These are phyloP conservation scores for Dioszegia aurantiaca DNA, from an alignment of 768 basidiomycete species.

Conservation along the genomic window DNA sequence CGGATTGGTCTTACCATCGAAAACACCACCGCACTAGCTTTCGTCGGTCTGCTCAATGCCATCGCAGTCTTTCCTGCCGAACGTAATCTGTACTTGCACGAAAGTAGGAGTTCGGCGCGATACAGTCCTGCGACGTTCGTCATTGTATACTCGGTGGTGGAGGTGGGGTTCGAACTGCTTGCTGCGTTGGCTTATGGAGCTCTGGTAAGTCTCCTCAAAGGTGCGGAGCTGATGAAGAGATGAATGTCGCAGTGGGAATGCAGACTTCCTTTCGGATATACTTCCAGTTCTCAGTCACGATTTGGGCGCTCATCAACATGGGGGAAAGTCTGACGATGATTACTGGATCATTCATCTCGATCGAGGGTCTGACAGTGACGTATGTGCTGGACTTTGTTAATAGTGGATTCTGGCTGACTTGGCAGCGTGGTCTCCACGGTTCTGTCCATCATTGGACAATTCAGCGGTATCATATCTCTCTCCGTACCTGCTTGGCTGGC, in stretches of 20 bases:
- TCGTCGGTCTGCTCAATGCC: conserved; percentile 53
- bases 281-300: conserved; percentile 51
- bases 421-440: conserved; percentile 42
- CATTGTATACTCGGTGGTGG: conserved; percentile 51
- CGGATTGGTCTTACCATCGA: conserved; percentile 53
- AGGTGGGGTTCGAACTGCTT: conserved; percentile 50
- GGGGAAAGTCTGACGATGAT: conserved; percentile 53
- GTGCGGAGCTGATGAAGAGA: conserved; percentile 11
- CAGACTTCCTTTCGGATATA: conserved; percentile 51
- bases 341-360: conserved; percentile 45
- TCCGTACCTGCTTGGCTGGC: conserved; percentile 50
- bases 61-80: conserved; percentile 56
- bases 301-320: conserved; percentile 48
- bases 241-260: conserved; percentile 52
- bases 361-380: conserved; percentile 53
- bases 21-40: conserved; percentile 49
- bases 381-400: conserved; percentile 18
- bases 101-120: conserved; percentile 53
- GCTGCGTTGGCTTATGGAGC: conserved; percentile 43
- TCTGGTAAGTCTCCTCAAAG: conserved; percentile 23
- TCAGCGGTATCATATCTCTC: conserved; percentile 48
- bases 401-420: conserved; percentile 1
- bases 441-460: conserved; percentile 42
- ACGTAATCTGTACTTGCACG: conserved; percentile 55
- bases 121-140: conserved; percentile 55